Evolutionary conservation across 768 basidiomycete species (phyloP), one percentile per base, ranked within the genome.

Genomic region (Holtermanniella nyarrowii): DNA sequence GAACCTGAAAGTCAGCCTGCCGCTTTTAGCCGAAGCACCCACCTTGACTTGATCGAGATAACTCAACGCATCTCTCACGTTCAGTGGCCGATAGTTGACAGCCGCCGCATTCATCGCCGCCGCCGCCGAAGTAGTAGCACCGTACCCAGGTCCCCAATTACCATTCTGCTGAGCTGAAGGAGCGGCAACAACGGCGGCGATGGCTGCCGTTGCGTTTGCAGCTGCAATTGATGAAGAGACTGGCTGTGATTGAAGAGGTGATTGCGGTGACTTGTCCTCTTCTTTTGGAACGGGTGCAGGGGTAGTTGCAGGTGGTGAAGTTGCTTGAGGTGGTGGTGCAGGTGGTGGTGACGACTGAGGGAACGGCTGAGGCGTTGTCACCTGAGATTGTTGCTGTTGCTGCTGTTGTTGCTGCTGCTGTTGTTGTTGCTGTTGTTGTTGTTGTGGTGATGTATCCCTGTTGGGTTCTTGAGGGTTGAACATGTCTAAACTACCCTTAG

Each of bases 11-110:
- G 13, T 43, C 47, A 41, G 42, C 16, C 24, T 39, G 20, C 12
- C 18, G 37, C 25, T n/a, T 23, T 26, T 18, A 22, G 2, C 2
- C 2, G 3, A 14, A 23, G 4, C 3, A 62, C 62, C 61, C 51
- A 72, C 72, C 76, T 93, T 95, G 75, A 95, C 89, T 23, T 87
- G 86, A 70, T 95, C 89, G 59, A 95, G 81, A 65, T 95, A 95
- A 64, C 82, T 84, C 72, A 95, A 78, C 26, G 89, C 89, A 73
- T 95, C 89, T 37, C 86, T 85, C 60, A 93, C 89, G 66, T 93
- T 90, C 68, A 93, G 77, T 26, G 85, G 85, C 18, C 88, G 75
- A 44, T 71, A 69, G 10, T 37, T 22, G 37, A 4, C 27, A 12
- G 39, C 45, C 22, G 26, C 44, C 14, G 46, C 48, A 21, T 22